Percentiles rank a stretch among this genome's conserved stretches.
These are phyloP conservation scores for Podaxis sp. DNA, from an alignment of 768 basidiomycete species.

Conservation along the genomic window DNA sequence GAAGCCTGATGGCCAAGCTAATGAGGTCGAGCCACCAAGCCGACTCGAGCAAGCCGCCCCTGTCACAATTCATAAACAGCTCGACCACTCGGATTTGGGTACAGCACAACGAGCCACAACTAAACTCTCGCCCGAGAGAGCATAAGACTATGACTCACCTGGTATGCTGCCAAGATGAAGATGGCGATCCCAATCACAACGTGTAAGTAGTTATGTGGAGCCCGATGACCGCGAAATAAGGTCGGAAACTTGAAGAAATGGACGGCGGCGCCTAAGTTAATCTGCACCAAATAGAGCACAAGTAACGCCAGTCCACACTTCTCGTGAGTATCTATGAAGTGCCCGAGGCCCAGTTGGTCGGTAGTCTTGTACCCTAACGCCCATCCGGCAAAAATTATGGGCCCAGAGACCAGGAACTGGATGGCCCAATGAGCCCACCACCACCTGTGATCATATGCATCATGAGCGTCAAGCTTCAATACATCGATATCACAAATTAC, in stretches of 20 bases:
- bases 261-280: slow-evolving; percentile 46
- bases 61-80: neutral
- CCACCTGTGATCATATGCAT: slow-evolving; percentile 36
- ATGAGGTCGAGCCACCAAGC: no score
- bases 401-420: slow-evolving; percentile 50
- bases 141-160: slow-evolving; percentile 30
- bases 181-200: slow-evolving; percentile 53
- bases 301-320: slow-evolving; percentile 53
- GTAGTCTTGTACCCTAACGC: slow-evolving; percentile 40
- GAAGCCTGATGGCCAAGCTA: no score
- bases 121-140: neutral
- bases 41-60: no score
- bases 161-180: slow-evolving; percentile 51
- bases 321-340: slow-evolving; percentile 48
- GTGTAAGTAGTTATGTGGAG: slow-evolving; percentile 57
- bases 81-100: neutral
- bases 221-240: slow-evolving; percentile 37
- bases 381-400: slow-evolving; percentile 54
- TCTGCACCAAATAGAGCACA: slow-evolving; percentile 52
- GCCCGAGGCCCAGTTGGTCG: slow-evolving; percentile 25
- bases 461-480: neutral
- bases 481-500: neutral
- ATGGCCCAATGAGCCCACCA: slow-evolving; percentile 48
- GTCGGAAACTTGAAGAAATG: slow-evolving; percentile 51
- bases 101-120: neutral